Evolutionary conservation across 176 grass and related monocot species (phyloP).

Genomic region (Metroxylon sagu): DNA sequence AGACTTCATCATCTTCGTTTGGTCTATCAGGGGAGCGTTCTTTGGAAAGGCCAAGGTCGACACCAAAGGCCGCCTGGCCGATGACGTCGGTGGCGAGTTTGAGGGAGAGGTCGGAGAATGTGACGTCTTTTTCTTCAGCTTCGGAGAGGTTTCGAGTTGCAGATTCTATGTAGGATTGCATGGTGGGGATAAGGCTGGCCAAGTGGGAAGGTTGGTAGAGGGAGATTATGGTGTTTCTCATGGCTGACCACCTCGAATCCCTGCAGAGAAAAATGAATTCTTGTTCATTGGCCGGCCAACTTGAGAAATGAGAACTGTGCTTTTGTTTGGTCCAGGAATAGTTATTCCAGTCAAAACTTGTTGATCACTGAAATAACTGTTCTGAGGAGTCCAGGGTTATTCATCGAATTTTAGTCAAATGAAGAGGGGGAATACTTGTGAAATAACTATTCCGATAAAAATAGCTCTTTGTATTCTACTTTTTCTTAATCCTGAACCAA

Average conservation of each 20-base stretch:
- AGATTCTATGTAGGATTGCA: slow-evolving; percentile 52
- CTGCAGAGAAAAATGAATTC: slow-evolving; percentile 22
- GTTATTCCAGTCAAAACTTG: too few relatives aligned
- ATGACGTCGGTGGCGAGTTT: slow-evolving; percentile 71
- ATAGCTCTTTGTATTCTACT: too few relatives aligned
- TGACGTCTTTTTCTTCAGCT: slow-evolving; percentile 13
- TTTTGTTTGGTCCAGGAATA: too few relatives aligned
- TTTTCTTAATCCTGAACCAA: too few relatives aligned
- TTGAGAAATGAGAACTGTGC: too few relatives aligned
- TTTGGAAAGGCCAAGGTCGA: slow-evolving; percentile 49
- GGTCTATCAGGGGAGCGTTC: neutral
- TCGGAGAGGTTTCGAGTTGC: slow-evolving; percentile 20
- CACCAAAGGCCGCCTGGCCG: slow-evolving; percentile 54
- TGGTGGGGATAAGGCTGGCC: slow-evolving; percentile 53
- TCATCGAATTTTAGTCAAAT: too few relatives aligned
- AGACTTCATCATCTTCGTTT: slow-evolving; percentile 19
- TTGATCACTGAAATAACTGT: too few relatives aligned
- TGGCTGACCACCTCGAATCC: slow-evolving; percentile 55
- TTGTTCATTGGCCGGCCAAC: too few relatives aligned
- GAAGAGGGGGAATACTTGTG: too few relatives aligned
- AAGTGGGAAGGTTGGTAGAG: slow-evolving; percentile 77
- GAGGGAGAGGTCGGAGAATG: slow-evolving; percentile 58
- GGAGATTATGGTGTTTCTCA: slow-evolving; percentile 68
- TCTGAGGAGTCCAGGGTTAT: too few relatives aligned
- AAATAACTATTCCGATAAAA: too few relatives aligned